phyloP scores from a whole-genome alignment of 257 asterid genomes.

The Jacaranda mimosifolia region DNA sequence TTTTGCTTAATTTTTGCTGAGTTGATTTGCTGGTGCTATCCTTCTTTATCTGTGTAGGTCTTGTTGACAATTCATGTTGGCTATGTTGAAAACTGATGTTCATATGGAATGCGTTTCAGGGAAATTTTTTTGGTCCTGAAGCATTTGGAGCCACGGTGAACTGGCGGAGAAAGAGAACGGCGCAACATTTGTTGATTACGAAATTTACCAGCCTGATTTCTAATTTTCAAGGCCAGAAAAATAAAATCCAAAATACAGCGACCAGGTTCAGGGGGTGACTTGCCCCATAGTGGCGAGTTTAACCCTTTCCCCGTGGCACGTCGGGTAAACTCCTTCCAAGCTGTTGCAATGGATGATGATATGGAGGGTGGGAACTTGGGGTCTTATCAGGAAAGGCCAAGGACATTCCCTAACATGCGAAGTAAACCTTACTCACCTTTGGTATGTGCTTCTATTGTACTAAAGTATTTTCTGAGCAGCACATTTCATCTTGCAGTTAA shows the following conservation, averaged over 20 bases:
- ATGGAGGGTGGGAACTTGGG: conserved; percentile 88
- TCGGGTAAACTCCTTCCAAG: conserved; percentile 84
- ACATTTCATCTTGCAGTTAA: conserved; percentile 12
- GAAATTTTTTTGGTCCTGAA: conserved; percentile 6
- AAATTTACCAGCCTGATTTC: conserved; percentile 24
- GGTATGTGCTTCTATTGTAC: conserved; percentile 58
- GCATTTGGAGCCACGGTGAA: conserved; percentile 2
- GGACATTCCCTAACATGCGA: conserved; percentile 92
- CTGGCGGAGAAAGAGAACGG: conserved; percentile 19
- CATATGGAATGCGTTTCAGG: conserved; percentile 32
- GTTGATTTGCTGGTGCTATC: not conserved
- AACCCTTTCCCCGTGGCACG: conserved; percentile 69
- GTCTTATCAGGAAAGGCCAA: conserved; percentile 76
- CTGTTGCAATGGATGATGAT: conserved; percentile 87
- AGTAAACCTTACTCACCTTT: conserved; percentile 79
- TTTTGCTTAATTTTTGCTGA: not conserved
- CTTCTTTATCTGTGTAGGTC: not conserved
- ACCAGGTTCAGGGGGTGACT: conserved; percentile 89
- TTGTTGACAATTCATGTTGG: conserved; percentile 27
- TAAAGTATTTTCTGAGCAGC: conserved; percentile 1
- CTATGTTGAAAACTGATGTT: conserved; percentile 25
- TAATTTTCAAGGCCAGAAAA: conserved; percentile 17
- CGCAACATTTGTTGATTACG: conserved; percentile 12
- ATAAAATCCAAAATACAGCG: conserved; percentile 66
- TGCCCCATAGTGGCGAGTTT: conserved; percentile 80